Evolutionary conservation across 352 stramenopile species (phyloP), one percentile per base, ranked within the genome.

Genomic region (Halophytophthora polymorphica): DNA sequence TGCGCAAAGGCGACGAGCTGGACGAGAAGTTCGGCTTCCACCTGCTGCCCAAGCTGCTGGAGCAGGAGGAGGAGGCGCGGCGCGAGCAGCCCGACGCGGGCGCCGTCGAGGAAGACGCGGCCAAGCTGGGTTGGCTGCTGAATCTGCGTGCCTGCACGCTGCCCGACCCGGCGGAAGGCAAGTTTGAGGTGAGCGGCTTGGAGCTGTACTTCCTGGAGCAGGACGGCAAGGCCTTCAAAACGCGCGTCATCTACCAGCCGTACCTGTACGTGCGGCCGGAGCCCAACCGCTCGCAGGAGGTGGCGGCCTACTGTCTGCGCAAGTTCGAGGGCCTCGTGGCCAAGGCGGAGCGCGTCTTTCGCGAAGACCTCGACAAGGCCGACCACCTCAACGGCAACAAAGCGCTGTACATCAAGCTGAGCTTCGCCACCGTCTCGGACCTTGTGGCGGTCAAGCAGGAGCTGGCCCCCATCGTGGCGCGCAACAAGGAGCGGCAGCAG

Each of bases 191-290:
- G n/a, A 87, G 77, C 40, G 92, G 85, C 4, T 58, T 98, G 11
- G 96, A 98, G 58, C 52, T 98, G 34, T 99, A 98, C 69, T 98
- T 98, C 64, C 58, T 98, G 6, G 78, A 96, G 63, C 87, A 98
- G 55, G 88, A 97, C 56, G 90, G 89, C 17, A 71, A 73, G 34
- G 94, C 83, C 8, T 99, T 99, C 77, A 99, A 99, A 73, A 91
- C 92, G 5, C 93, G 86, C 25, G 74, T 99, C 21, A 73, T 98
- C 19, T 96, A 98, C 68, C 70, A 89, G 63, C 97, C 97, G 3
- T 99, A 99, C 64, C 98, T 99, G 53, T 99, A 98, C 58, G 71
- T 99, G 12, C 61, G 77, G 7, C 66, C 79, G 2, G 74, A 84
- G 25, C 45, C 66, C 4, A 82, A 83, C 44, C 64, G 78, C 1